Conservation (phyloP, 805 yeast genomes). For the Candida khao-thaluensis region DNA sequence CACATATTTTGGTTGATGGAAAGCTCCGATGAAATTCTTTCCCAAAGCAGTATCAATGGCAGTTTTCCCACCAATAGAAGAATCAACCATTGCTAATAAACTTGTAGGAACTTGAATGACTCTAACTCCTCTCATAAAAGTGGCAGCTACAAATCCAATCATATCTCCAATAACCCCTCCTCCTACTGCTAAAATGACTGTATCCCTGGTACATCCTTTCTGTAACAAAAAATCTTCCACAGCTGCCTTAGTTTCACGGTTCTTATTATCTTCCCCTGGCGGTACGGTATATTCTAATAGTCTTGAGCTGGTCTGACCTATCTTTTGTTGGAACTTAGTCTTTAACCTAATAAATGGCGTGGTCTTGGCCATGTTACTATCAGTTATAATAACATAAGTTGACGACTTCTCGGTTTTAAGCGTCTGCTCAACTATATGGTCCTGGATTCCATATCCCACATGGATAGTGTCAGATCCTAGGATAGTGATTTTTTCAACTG, state of each 20-base stretch:
- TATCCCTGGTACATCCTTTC: conserved; percentile 93
- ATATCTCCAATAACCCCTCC: conserved; percentile 99
- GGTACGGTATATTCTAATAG: conserved; percentile 71
- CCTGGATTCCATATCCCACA: conserved; percentile 80
- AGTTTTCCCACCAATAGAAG: conserved; percentile 97
- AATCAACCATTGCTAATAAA: conserved; percentile 93
- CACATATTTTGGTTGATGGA: conserved; percentile 92
- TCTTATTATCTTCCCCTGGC: conserved; percentile 93
- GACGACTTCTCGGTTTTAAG: conserved; percentile 68
- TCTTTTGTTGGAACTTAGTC: conserved; percentile 39
- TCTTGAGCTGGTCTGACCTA: conserved; percentile 56
- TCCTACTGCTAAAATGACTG: conserved; percentile 90
- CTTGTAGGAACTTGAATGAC: conserved; percentile 94
- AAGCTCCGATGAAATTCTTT: conserved; percentile 93
- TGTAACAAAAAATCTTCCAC: conserved; percentile 85
- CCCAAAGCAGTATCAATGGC: conserved; percentile 97
- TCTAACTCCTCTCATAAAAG: conserved; percentile 97
- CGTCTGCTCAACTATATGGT: conserved; percentile 69
- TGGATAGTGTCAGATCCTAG: conserved; percentile 83
- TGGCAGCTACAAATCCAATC: conserved; percentile 99
- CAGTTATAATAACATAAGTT: conserved; percentile 89
- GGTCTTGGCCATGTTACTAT: conserved; percentile 70
- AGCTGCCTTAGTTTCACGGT: conserved; percentile 82
- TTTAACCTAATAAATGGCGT: conserved; percentile 54
- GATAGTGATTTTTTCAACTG: conserved; percentile 60